Base-by-base conservation (phyloP, 1,284 basidiomycete genomes). In the Puccinia polysora region DNA sequence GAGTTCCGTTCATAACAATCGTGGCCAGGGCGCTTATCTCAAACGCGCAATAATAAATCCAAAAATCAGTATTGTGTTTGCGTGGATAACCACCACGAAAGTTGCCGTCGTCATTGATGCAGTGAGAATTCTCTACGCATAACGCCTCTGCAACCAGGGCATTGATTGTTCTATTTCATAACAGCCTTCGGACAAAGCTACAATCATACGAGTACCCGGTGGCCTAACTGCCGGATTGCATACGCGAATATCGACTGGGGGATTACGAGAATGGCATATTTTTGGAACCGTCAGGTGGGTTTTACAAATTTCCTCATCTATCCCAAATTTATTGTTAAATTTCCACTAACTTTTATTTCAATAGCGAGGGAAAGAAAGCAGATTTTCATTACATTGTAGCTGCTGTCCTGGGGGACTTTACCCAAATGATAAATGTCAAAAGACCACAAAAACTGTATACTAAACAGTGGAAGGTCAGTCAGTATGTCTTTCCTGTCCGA, bases 301-400 rank as follows among this genome's bases (percentile, higher is more conserved):
- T 8, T 8, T 23, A 25, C 7, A 52, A 8, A 52, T 18, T 20
- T 60, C 4, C 58, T 34, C 6, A 60, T 15, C 34, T 20, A 32
- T n/a, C n/a, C n/a, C n/a, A n/a, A n/a, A n/a, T n/a, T n/a, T n/a
- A n/a, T n/a, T n/a, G n/a, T n/a, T n/a, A 15, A 38, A 34, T 36
- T 5, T 60, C 4, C 5, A 18, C 20, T 45, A 6, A 23, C 38
- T 7, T 15, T 25, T 49, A 65, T 69, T 34, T 73, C 10, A 74
- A 56, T 74, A 88, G 86, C 28, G 88, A 88, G 78, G 86, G 87
- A 34, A 83, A 82, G 2, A 83, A 88, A 73, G 84, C 87, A 14
- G 84, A 87, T 76, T 85, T 87, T 76, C 88, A 89, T 79, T 89
- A 88, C 80, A 81, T 89, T 83, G 86, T 89, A 74, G 86, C 86